Conservation (phyloP, 768 basidiomycete genomes). For the Mycena crocata region DNA sequence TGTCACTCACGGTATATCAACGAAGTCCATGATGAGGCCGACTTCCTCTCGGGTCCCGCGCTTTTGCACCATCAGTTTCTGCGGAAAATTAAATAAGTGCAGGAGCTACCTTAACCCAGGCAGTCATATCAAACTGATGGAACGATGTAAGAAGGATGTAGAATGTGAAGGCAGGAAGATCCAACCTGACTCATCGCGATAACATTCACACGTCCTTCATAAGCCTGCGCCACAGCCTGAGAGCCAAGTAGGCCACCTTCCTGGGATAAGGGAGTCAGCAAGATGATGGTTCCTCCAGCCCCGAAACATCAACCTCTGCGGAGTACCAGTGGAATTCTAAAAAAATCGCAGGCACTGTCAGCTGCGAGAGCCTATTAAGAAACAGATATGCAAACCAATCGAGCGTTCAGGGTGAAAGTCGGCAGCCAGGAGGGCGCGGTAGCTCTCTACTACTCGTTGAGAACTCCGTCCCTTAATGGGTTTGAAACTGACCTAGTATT, state of each 20-base stretch:
- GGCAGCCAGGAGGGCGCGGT: slow-evolving; percentile 74
- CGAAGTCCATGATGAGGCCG: slow-evolving; percentile 87
- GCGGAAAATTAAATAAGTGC: slow-evolving; percentile 35
- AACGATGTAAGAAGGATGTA: slow-evolving; percentile 29
- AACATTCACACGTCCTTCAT: slow-evolving; percentile 75
- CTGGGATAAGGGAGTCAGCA: slow-evolving; percentile 50
- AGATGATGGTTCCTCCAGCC: slow-evolving; percentile 24
- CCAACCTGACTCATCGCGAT: slow-evolving; percentile 86
- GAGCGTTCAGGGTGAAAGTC: slow-evolving; percentile 74
- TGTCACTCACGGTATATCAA: slow-evolving; percentile 56
- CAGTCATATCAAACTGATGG: slow-evolving; percentile 88
- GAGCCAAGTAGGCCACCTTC: slow-evolving; percentile 90
- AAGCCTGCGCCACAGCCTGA: slow-evolving; percentile 87
- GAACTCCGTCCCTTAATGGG: no score
- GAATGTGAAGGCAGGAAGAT: slow-evolving; percentile 4
- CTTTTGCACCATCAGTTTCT: slow-evolving; percentile 45
- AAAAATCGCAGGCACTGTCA: neutral
- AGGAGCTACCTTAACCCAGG: slow-evolving; percentile 85
- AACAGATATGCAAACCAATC: slow-evolving; percentile 44
- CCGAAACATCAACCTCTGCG: slow-evolving; percentile 65
- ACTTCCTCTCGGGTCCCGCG: slow-evolving; percentile 81
- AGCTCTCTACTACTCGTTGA: slow-evolving; percentile 68
- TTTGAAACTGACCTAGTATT: slow-evolving; percentile 42
- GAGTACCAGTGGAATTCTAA: slow-evolving; percentile 88
- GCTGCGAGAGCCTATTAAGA: neutral